Evolutionary conservation across 2,329 filamentous ascomycete genomes (phyloP), one percentile per base, ranked within the genome.

Genomic region (Cercospora sesami): DNA sequence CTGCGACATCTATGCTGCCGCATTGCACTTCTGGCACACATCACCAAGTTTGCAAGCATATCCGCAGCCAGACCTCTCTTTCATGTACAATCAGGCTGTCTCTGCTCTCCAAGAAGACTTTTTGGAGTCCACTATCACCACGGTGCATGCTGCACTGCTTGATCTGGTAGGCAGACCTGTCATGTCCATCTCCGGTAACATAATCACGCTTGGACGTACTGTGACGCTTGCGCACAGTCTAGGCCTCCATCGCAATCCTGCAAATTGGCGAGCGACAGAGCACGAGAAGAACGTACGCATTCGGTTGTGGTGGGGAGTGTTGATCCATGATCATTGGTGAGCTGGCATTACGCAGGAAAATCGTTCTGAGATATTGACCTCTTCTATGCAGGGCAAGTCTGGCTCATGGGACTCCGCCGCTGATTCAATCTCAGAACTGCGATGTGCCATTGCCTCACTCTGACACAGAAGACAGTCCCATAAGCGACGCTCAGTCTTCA

Each of bases 301-400:
- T 31, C 82, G 84, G 2, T 75, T 86, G 3, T 87, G 85, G 84
- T 87, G 86, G 86, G 85, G 83, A 5, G 83, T 86, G 2, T 78
- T 87, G 2, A 84, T 87, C 45, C 85, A 86, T 66, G 85, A 87
- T 74, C 81, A 84, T 48, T 87, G 85, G 81, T 82, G 33, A 31
- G 67, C 53, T 53, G n/a, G 16, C 36, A 51, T 16, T 26, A 39
- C n/a, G 5, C 8, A 26, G 23, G 39, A 10, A 2, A 45, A 16
- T n/a, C 31, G 12, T 18, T 23, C 45, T 33, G 21, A 2, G 63
- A 63, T 60, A n/a, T 68, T 45, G 26, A 39, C 36, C 12, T 23
- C 3, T 1, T 53, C 48, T 26, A 53, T 55, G 10, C 60, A 82
- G 81, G 84, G 81, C 84, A 64, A 86, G 85, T 71, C 83, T 86